A percentile compares a stretch with the other conserved stretches of the same genome.
Conservation (phyloP, 1,284 basidiomycete genomes). For the Gymnopus androsaceus region DNA sequence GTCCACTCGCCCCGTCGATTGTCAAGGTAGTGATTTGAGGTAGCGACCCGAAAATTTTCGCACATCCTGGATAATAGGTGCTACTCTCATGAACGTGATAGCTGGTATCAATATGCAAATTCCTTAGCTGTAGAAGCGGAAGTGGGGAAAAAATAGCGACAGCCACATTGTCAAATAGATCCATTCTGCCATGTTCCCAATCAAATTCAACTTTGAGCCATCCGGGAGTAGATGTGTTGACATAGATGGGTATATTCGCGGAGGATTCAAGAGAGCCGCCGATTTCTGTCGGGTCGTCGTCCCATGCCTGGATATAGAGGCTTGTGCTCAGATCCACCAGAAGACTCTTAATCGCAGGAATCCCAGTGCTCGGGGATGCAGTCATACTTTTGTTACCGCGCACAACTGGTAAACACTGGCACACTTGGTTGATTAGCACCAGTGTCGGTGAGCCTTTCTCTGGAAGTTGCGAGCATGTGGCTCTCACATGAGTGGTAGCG, state of each 20-base stretch:
- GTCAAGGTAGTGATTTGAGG: conserved; percentile 6
- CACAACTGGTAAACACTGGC: neutral
- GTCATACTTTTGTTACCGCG: neutral
- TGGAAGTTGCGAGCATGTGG: conserved; percentile 19
- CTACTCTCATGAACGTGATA: neutral
- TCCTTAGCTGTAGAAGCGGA: conserved; percentile 6
- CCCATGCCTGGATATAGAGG: neutral
- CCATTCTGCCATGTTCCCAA: neutral
- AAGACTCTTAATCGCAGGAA: conserved; percentile 5
- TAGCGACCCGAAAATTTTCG: conserved; percentile 9
- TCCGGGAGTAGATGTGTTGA: neutral
- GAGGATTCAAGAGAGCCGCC: neutral
- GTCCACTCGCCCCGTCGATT: conserved; percentile 3
- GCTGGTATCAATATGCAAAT: conserved; percentile 4
- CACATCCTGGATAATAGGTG: neutral
- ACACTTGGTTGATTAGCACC: neutral
- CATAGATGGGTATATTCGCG: too few species aligned
- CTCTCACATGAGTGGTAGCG: conserved; percentile 21
- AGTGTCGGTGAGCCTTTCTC: neutral
- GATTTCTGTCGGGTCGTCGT: neutral
- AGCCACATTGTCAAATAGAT: neutral
- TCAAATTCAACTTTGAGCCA: conserved; percentile 7
- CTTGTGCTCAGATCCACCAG: conserved; percentile 3
- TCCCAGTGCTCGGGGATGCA: neutral
- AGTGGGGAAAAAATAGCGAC: conserved; percentile 6